Percentiles rank a stretch among this genome's conserved stretches.
phyloP scores from a whole-genome alignment of 495 filamentous ascomycete species.

The Penicillium taxi region DNA sequence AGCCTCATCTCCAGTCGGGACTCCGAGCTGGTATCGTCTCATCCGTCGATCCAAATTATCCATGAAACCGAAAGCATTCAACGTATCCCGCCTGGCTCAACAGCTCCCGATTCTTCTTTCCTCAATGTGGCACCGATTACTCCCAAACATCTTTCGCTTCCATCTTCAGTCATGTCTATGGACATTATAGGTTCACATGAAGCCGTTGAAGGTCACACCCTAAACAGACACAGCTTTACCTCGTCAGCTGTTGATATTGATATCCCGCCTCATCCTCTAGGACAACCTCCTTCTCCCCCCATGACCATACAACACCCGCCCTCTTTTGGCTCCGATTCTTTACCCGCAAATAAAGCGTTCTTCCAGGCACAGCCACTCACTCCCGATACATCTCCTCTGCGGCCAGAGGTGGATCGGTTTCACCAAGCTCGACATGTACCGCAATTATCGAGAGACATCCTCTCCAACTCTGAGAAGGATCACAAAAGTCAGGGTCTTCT shows the following conservation, averaged over 20 bases:
- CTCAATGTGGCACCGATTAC: slow-evolving; percentile 8
- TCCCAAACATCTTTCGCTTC: slow-evolving; percentile 49
- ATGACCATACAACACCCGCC: slow-evolving; percentile 61
- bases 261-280: slow-evolving; percentile 58
- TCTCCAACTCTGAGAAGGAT: slow-evolving; percentile 31
- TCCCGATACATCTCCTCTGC: slow-evolving; percentile 43
- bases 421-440: slow-evolving; percentile 21
- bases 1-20: slow-evolving; percentile 22
- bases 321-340: slow-evolving; percentile 30
- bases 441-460: slow-evolving; percentile 32
- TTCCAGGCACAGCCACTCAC: slow-evolving; percentile 42
- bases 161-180: slow-evolving; percentile 73
- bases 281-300: slow-evolving; percentile 70
- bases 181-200: slow-evolving; percentile 50
- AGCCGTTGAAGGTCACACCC: slow-evolving; percentile 29
- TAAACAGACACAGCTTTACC: slow-evolving; percentile 26
- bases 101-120: slow-evolving; percentile 29
- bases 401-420: slow-evolving; percentile 12
- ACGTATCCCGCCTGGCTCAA: slow-evolving; percentile 41
- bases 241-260: slow-evolving; percentile 43
- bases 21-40: slow-evolving; percentile 34
- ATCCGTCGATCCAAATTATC: slow-evolving; percentile 47
- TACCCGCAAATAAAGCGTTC: slow-evolving; percentile 33
- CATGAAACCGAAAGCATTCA: slow-evolving; percentile 51
- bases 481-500: slow-evolving; percentile 8